Evolutionary conservation across 257 asterid genomes (phyloP).

Genomic region (Coffea eugenioides): DNA sequence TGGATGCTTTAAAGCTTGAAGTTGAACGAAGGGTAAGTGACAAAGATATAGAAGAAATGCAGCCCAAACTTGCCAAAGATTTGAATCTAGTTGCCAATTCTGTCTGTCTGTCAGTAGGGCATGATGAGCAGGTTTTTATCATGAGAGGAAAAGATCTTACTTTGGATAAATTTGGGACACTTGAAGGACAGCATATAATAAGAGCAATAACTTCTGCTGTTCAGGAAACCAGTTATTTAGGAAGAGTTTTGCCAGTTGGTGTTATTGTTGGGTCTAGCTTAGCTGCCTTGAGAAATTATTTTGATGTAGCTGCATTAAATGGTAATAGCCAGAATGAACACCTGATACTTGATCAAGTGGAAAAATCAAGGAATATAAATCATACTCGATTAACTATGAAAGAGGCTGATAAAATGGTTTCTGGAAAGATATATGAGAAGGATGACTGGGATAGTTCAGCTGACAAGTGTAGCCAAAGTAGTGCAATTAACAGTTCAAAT

Average conservation of each 20-base stretch:
- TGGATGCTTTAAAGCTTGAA: constrained; percentile 69
- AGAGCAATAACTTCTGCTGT: constrained; percentile 63
- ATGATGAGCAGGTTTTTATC: constrained; percentile 25
- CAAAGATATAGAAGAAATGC: constrained; percentile 53
- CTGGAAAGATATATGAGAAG: constrained; percentile 19
- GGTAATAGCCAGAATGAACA: constrained; percentile 34
- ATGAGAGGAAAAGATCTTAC: constrained; percentile 25
- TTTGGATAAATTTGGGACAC: constrained; percentile 37
- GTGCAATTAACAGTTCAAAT: constrained; percentile 36
- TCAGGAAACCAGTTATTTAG: constrained; percentile 59
- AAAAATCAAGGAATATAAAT: constrained; percentile 23
- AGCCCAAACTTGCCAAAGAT: constrained; percentile 61
- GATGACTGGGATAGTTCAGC: constrained; percentile 20
- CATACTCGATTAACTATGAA: constrained; percentile 26
- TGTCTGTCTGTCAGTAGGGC: constrained; percentile 55
- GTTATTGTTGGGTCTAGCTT: constrained; percentile 82
- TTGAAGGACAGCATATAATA: constrained; percentile 58
- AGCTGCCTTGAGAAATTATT: constrained; percentile 70
- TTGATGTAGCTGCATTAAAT: constrained; percentile 48
- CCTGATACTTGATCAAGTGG: constrained; percentile 30
- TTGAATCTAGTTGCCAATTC: constrained; percentile 68
- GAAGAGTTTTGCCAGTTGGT: constrained; percentile 75
- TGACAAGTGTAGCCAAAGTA: constrained; percentile 31
- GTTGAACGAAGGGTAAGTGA: constrained; percentile 64
- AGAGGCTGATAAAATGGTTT: constrained; percentile 26